Evolutionary conservation across 2,329 filamentous ascomycete species (phyloP), one percentile per base, ranked within the genome.

Genomic region (Colletotrichum costaricense): DNA sequence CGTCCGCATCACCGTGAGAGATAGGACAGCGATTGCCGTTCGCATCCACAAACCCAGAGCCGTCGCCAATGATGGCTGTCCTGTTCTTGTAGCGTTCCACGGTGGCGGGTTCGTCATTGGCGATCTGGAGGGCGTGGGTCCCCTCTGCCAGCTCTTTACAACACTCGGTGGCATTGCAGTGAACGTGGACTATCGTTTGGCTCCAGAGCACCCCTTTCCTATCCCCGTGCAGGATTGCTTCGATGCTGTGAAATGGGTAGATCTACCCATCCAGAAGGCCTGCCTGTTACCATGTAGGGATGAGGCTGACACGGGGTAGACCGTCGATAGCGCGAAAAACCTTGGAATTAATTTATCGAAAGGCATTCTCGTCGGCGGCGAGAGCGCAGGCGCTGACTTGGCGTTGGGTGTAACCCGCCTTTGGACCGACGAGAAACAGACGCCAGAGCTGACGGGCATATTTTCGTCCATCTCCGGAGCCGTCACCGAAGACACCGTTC

Each of bases 301-400:
- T n/a, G n/a, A 60, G 22, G 49, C 52, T 67, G 12, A 72, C 30
- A 22, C 11, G 26, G 4, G 38, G 8, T 33, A 75, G 78, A 69
- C 65, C n/a, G 74, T 69, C 11, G 42, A 76, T 22, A 79, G 78
- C 16, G 72, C 35, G 60, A 58, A 54, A 14, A 59, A 19, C 2
- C 62, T 80, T 33, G 76, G 78, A 2, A 79, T 81, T 14, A 75
- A 80, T 46, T 75, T 77, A 5, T 56, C 65, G 24, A 79, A 75
- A 42, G 76, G 77, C 28, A 67, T 78, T 56, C n/a, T 79, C n/a
- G 54, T 80, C 16, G 78, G 75, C 35, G 80, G 80, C 28, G 77
- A 77, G 42, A 79, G 78, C 63, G 78, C 76, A 24, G 80, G 79
- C 3, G 78, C 76, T 6, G 79, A 81, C 52, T 76, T 81, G n/a